A percentile compares a stretch with the other conserved stretches of the same genome.
Evolutionary conservation across 2,329 filamentous ascomycete genomes (phyloP).

Genomic region (Colletotrichum incanum): DNA sequence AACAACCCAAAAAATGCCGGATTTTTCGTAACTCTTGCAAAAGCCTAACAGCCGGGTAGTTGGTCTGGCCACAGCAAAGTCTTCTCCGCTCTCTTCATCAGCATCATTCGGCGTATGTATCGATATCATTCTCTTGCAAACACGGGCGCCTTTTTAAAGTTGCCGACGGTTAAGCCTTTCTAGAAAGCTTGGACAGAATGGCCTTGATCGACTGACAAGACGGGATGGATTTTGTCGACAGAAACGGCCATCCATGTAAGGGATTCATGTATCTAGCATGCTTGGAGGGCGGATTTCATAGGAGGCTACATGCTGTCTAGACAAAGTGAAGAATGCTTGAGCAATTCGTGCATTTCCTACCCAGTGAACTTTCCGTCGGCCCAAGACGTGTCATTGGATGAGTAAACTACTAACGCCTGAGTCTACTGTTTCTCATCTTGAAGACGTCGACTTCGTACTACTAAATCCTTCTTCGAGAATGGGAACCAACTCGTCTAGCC

Average conservation of each 20-base stretch:
- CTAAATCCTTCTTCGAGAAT: conserved; percentile 83
- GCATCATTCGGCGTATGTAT: conserved; percentile 39
- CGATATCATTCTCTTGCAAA: conserved; percentile 20
- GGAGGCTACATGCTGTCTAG: conserved; percentile 40
- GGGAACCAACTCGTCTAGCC: conserved; percentile 82
- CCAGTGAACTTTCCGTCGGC: background rate
- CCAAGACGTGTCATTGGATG: background rate
- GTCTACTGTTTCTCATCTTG: background rate
- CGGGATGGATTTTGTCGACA: conserved; percentile 20
- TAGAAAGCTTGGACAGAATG: conserved; percentile 37
- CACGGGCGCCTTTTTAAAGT: conserved; percentile 1
- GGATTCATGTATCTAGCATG: conserved; percentile 34
- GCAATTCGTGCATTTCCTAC: conserved; percentile 2
- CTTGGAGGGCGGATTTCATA: conserved; percentile 39
- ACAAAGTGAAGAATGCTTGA: conserved; percentile 39
- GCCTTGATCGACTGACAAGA: conserved; percentile 22
- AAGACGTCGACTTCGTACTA: conserved; percentile 45
- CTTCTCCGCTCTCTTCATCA: conserved; percentile 19
- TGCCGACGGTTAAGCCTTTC: conserved; percentile 6
- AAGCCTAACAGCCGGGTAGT: background rate
- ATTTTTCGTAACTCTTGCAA: background rate
- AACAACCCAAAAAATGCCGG: background rate
- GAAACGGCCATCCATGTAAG: conserved; percentile 5
- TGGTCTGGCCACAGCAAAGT: conserved; percentile 9
- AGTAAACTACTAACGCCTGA: background rate